Evolutionary conservation across 345 rosid genomes (phyloP).

Genomic region (Aegle marmelos): DNA sequence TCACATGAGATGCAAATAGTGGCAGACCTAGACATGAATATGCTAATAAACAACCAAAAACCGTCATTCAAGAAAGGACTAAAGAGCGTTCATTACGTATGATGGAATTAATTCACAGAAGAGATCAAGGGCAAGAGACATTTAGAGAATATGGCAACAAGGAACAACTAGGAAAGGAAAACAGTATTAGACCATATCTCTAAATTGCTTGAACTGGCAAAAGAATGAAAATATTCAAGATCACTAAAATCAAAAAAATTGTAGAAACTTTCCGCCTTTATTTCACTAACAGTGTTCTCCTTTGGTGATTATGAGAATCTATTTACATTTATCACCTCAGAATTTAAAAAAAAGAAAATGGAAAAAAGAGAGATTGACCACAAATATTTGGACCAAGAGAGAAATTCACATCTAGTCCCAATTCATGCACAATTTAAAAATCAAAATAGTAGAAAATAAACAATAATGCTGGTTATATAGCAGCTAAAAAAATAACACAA

Average conservation of each 20-base stretch:
- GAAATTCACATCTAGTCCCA: too few species aligned
- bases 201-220: neutral
- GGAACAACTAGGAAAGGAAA: neutral
- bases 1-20: neutral
- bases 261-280: conserved; percentile 77
- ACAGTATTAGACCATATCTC: neutral
- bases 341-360: conserved; percentile 5
- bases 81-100: neutral
- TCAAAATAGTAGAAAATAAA: too few species aligned
- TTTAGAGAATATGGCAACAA: neutral
- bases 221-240: neutral
- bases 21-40: neutral
- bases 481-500: too few species aligned
- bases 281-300: conserved; percentile 80
- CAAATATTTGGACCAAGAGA: neutral
- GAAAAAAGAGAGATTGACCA: neutral
- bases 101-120: neutral
- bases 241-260: neutral
- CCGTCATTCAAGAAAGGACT: too few species aligned
- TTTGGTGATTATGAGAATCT: conserved; percentile 80
- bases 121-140: neutral
- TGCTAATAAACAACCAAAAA: neutral
- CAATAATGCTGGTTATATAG: too few species aligned
- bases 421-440: too few species aligned
- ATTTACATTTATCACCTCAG: conserved; percentile 96